phyloP scores from a whole-genome alignment of 148 eudicot species.

The Chenopodium album region DNA sequence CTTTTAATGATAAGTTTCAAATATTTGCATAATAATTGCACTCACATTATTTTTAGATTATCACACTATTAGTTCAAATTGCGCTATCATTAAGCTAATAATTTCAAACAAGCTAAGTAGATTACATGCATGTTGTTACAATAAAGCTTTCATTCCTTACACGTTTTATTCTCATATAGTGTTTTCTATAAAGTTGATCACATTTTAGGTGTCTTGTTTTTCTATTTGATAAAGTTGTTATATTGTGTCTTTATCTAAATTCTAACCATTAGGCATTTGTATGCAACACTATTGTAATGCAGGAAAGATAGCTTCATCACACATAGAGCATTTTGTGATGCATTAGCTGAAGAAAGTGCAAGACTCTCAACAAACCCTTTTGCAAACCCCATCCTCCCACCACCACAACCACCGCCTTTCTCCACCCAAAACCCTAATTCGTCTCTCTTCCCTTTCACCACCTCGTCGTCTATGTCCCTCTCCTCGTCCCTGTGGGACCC shows the following conservation, averaged over 20 bases:
- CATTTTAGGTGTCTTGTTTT: not conserved
- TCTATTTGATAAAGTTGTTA: too few species aligned
- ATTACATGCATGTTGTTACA: not conserved
- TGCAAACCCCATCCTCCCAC: slow-evolving; percentile 33
- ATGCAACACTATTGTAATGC: slow-evolving; percentile 16
- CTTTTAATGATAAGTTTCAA: not conserved
- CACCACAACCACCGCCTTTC: slow-evolving; percentile 25
- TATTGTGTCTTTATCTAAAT: not conserved
- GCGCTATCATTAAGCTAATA: not conserved
- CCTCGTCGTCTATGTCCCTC: slow-evolving; percentile 20
- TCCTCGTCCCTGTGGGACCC: slow-evolving; percentile 30
- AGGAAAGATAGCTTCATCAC: slow-evolving; percentile 87
- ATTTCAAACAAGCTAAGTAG: not conserved
- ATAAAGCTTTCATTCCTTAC: not conserved
- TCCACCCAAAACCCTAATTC: slow-evolving; percentile 17
- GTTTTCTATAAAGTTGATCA: not conserved
- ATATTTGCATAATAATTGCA: not conserved
- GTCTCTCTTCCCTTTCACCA: slow-evolving; percentile 32
- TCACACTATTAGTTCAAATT: not conserved
- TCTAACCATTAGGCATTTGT: slow-evolving; percentile 6
- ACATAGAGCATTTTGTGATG: slow-evolving; percentile 86
- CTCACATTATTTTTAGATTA: not conserved
- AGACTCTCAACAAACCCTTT: slow-evolving; percentile 50
- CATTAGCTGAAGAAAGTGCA: slow-evolving; percentile 81
- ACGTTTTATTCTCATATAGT: not conserved